Evolutionary conservation across 805 yeast genomes (phyloP).

Genomic region (Candida peoriensis): DNA sequence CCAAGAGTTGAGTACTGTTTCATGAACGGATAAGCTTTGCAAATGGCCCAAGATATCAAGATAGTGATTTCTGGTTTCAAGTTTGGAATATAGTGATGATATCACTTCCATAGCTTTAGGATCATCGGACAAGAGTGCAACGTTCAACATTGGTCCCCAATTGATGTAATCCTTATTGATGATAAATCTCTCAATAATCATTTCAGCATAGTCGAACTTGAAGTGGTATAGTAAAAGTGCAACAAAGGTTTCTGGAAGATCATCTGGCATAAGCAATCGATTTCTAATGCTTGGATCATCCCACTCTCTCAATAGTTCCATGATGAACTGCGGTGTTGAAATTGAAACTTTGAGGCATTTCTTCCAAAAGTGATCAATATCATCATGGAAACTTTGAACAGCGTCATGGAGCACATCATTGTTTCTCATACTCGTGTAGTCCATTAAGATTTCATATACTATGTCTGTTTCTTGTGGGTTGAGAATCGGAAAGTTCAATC

Average conservation of each 20-base stretch:
- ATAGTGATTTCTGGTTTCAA: conserved; percentile 4
- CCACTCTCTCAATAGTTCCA: conserved; percentile 6
- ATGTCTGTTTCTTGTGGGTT: conserved; percentile 4
- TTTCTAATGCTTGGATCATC: conserved; percentile 1
- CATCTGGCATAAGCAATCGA: conserved; percentile 7
- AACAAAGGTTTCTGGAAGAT: conserved; percentile 11
- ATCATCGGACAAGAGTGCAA: conserved; percentile 6
- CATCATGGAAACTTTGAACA: not conserved
- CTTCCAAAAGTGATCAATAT: no score
- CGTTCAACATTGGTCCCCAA: conserved; percentile 15
- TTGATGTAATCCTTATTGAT: not conserved
- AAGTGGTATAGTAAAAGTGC: conserved; percentile 15
- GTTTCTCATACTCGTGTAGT: conserved; percentile 11
- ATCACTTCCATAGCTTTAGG: conserved; percentile 4
- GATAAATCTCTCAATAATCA: conserved; percentile 6
- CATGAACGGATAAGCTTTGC: conserved; percentile 5
- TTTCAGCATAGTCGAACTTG: conserved; percentile 8
- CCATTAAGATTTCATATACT: conserved; percentile 14
- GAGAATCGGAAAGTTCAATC: conserved; percentile 10
- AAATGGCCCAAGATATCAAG: conserved; percentile 9
- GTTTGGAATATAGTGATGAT: conserved; percentile 7
- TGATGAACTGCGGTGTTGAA: conserved; percentile 12
- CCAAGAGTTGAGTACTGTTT: conserved; percentile 10
- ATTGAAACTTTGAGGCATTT: conserved; percentile 12
- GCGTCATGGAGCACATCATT: conserved; percentile 1